phyloP scores from a whole-genome alignment of 2,329 filamentous ascomycete genomes.

The Alternaria brassicae region DNA sequence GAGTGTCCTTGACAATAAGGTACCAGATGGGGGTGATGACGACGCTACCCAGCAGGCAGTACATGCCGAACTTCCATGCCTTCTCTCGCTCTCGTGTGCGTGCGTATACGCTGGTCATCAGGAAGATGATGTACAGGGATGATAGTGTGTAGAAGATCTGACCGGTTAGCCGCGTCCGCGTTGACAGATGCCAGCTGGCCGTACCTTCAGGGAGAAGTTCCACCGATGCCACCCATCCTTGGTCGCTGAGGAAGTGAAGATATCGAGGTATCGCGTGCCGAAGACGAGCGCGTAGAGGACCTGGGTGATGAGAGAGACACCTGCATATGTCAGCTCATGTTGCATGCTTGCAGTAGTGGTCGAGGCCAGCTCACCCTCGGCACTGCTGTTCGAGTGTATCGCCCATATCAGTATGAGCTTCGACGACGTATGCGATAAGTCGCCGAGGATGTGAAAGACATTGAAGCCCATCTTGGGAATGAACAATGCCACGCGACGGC shows the following conservation, averaged over 20 bases:
- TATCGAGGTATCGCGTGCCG: constrained; percentile 82
- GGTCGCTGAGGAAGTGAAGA: constrained; percentile 64
- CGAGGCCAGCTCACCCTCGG: constrained; percentile 68
- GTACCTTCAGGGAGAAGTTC: constrained; percentile 77
- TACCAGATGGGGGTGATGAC: constrained; percentile 75
- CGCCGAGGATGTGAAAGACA: constrained; percentile 78
- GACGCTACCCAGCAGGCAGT: constrained; percentile 70
- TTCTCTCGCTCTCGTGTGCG: constrained; percentile 89
- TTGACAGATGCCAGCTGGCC: neutral
- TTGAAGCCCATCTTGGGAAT: constrained; percentile 47
- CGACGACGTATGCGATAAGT: constrained; percentile 82
- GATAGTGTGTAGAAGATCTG: constrained; percentile 81
- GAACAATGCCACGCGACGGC: constrained; percentile 18
- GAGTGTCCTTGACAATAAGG: constrained; percentile 67
- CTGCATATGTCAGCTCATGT: constrained; percentile 50
- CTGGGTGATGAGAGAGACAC: constrained; percentile 91
- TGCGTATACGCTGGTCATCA: constrained; percentile 87
- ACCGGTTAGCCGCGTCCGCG: constrained; percentile 17
- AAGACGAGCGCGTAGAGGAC: constrained; percentile 87
- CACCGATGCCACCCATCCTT: constrained; percentile 45
- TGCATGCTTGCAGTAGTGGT: neutral
- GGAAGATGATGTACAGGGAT: constrained; percentile 82
- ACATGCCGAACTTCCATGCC: constrained; percentile 88
- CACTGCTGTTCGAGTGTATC: constrained; percentile 86
- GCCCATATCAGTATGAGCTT: constrained; percentile 91